Evolutionary conservation across 2,329 filamentous ascomycete genomes (phyloP).

Genomic region (Cercospora berteroae): DNA sequence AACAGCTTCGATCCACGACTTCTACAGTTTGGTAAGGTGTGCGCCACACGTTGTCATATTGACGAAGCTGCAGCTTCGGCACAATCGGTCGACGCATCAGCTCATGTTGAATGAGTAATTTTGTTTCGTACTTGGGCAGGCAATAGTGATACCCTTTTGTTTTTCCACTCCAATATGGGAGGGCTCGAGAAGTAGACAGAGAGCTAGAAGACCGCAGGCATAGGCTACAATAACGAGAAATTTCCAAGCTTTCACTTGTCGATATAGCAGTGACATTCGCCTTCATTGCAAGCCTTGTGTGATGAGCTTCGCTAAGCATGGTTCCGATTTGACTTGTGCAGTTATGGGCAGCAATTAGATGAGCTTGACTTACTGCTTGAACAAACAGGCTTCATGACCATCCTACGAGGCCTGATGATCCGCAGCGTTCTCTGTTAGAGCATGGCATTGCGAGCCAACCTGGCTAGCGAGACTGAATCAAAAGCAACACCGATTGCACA

Average conservation of each 20-base stretch:
- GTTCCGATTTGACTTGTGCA: too few species aligned
- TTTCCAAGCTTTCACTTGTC: background rate
- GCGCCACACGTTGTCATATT: background rate
- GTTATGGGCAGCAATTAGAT: too few species aligned
- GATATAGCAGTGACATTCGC: background rate
- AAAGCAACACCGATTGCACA: too few species aligned
- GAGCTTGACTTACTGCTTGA: too few species aligned
- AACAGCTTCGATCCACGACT: background rate
- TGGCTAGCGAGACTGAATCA: too few species aligned
- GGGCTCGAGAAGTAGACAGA: background rate
- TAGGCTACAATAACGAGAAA: too few species aligned
- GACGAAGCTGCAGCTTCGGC: background rate
- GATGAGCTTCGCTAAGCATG: too few species aligned
- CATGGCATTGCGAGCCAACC: too few species aligned
- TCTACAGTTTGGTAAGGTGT: background rate
- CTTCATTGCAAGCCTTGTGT: too few species aligned
- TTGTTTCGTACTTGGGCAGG: slow-evolving; percentile 1
- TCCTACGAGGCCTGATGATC: too few species aligned
- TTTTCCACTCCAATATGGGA: background rate
- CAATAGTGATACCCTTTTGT: slow-evolving; percentile 18
- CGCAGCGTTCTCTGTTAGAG: too few species aligned
- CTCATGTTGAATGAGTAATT: background rate
- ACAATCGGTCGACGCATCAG: background rate
- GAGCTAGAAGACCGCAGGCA: background rate
- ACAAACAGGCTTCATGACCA: too few species aligned